These are phyloP conservation scores for Fulvia fulva DNA, from an alignment of 2,329 filamentous ascomycete species.

Conservation along the genomic window DNA sequence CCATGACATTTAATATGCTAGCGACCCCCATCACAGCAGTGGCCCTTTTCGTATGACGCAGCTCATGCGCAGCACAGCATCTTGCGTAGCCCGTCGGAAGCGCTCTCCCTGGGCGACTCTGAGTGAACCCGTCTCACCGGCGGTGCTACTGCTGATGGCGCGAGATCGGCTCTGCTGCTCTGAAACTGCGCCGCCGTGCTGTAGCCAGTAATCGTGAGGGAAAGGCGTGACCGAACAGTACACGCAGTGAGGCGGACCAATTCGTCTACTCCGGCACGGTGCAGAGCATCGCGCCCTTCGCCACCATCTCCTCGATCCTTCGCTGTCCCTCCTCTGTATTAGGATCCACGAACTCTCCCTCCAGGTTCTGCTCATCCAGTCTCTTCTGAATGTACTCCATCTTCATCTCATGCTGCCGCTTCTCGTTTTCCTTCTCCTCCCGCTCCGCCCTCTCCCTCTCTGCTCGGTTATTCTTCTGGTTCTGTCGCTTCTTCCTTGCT, in stretches of 20 bases:
- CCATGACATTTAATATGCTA: background rate
- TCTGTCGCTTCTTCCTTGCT: background rate
- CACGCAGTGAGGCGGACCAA: background rate
- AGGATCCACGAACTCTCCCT: background rate
- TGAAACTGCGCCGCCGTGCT: slow-evolving; percentile 96
- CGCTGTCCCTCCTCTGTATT: background rate
- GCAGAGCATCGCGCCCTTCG: background rate
- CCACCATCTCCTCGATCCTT: background rate
- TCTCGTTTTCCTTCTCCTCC: too few relatives aligned
- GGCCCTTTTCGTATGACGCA: slow-evolving; percentile 6
- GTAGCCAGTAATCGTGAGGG: slow-evolving; percentile 1
- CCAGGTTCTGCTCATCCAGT: background rate
- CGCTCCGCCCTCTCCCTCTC: background rate
- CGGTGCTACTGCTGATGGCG: slow-evolving; percentile 8
- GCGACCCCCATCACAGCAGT: background rate
- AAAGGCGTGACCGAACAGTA: background rate
- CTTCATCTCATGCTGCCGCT: background rate
- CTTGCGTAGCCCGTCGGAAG: slow-evolving; percentile 91
- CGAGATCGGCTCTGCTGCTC: slow-evolving; percentile 69
- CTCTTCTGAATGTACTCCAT: background rate
- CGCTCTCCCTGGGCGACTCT: slow-evolving; percentile 69
- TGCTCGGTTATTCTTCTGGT: background rate
- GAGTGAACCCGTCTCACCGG: slow-evolving; percentile 24
- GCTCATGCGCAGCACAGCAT: slow-evolving; percentile 75
- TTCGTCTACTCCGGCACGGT: background rate